These are phyloP conservation scores for Eutrema salsugineum DNA, from an alignment of 441 rosid genomes.

Conservation along the genomic window DNA sequence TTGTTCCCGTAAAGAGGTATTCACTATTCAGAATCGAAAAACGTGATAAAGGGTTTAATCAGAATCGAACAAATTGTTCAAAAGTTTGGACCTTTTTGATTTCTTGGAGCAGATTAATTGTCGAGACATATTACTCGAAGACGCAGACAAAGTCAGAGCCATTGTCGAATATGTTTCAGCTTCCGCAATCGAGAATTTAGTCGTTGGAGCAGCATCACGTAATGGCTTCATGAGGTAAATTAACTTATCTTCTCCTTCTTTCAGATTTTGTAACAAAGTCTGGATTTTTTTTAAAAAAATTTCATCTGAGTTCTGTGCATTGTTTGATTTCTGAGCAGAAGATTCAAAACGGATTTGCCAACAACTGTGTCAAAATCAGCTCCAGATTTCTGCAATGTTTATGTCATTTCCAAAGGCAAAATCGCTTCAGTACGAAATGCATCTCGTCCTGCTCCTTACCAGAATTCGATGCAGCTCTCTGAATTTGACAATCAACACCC, in stretches of 20 bases:
- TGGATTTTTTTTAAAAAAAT: neutral
- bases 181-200: conserved; percentile 66
- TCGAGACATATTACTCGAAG: conserved; percentile 59
- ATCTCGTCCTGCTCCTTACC: conserved; percentile 66
- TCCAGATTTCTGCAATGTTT: conserved; percentile 91
- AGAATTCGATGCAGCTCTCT: conserved; percentile 38
- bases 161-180: conserved; percentile 58
- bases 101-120: conserved; percentile 44
- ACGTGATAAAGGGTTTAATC: neutral
- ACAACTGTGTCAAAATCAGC: conserved; percentile 59
- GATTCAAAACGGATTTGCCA: conserved; percentile 71
- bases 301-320: neutral
- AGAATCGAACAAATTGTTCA: neutral
- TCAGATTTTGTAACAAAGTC: neutral
- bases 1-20: conserved; percentile 80
- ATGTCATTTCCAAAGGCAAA: conserved; percentile 76
- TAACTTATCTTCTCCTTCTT: neutral
- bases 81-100: neutral
- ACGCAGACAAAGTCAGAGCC: conserved; percentile 57
- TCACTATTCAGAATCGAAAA: neutral
- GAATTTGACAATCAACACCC: conserved; percentile 36
- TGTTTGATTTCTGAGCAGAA: conserved; percentile 36
- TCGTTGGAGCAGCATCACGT: conserved; percentile 63
- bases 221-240: conserved; percentile 63
- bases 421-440: conserved; percentile 63